Base-by-base conservation (phyloP, 2,329 filamentous ascomycete genomes). In the Botrytis deweyae region DNA sequence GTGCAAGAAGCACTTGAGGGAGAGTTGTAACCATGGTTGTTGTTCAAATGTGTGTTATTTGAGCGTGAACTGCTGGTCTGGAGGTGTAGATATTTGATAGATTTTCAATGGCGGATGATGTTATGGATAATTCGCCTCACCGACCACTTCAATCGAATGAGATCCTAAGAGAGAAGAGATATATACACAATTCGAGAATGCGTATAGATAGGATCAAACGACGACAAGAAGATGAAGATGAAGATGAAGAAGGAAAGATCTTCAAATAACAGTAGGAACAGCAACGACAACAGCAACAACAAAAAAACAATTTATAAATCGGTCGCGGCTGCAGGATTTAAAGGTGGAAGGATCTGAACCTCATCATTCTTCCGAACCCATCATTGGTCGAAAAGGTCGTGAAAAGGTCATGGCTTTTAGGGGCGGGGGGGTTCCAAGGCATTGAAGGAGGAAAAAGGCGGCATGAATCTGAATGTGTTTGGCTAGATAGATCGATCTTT, bases 1-100 rank as follows among this genome's bases (percentile, higher is more conserved):
- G 65, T 59, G 74, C 72, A 22, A 79, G 71, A 40, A 78, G 65
- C 59, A 76, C 49, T 44, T 65, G 55, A 52, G 72, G n/a, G 33
- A 77, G 61, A 6, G 72, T 72, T 2, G 33, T 36, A 68, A 68
- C 25, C 70, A 72, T 72, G 66, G 9, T 42, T 42, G 10, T 40
- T 1, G 65, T 29, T 29, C 25, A 29, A 55, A 40, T 52, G 22
- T 9, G 46, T 8, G 44, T 10, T 20, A 14, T 6, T 42, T 38
- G 29, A 5, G 49, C 33, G 36, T 33, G 22, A 18, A 6, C n/a
- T n/a, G 36, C 40, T 20, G 65, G n/a, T 42, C 1, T 38, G 46
- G 29, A 36, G 40, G 36, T 22, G 20, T 42, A 29, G 22, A 29
- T 10, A n/a, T 40, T 38, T 25, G 44, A n/a, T 33, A 52, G 16